Percentiles rank a stretch among this genome's conserved stretches.
Conservation (phyloP, 805 yeast species). For the Priceomyces fermenticarens region DNA sequence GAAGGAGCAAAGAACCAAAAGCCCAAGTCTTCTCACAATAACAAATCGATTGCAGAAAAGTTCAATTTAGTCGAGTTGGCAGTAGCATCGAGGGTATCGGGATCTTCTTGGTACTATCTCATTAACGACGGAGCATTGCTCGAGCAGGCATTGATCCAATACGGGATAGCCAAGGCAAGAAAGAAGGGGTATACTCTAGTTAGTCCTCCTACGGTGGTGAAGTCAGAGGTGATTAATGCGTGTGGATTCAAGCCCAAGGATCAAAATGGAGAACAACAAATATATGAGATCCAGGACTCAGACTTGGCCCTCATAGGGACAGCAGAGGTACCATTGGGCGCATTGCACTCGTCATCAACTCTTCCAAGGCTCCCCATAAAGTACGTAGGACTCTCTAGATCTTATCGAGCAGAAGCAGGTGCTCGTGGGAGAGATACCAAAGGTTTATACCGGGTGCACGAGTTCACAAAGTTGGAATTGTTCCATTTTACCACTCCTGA, state of each 20-base stretch:
- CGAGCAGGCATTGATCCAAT: constrained; percentile 87
- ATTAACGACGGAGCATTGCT: constrained; percentile 80
- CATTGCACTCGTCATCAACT: constrained; percentile 54
- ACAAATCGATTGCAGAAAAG: constrained; percentile 65
- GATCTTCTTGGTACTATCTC: constrained; percentile 86
- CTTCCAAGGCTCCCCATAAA: constrained; percentile 53
- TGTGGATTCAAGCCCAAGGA: constrained; percentile 97
- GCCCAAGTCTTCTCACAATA: constrained; percentile 43
- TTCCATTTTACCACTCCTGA: constrained; percentile 65
- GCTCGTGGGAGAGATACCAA: constrained; percentile 90
- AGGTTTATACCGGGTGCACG: constrained; percentile 93
- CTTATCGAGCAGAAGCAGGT: constrained; percentile 96
- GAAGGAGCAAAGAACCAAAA: constrained; percentile 14
- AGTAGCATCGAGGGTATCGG: constrained; percentile 72
- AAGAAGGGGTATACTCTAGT: constrained; percentile 64
- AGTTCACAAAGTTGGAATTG: constrained; percentile 91
- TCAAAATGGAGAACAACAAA: constrained; percentile 79
- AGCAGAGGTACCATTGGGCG: constrained; percentile 93
- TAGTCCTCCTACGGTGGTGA: constrained; percentile 83
- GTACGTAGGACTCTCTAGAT: constrained; percentile 77
- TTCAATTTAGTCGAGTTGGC: constrained; percentile 67
- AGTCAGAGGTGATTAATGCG: constrained; percentile 71
- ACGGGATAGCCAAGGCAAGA: constrained; percentile 66
- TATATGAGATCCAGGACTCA: constrained; percentile 59
- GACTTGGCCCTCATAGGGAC: constrained; percentile 81